Evolutionary conservation across 805 yeast species (phyloP).

Genomic region (Soucietia sequanensis): DNA sequence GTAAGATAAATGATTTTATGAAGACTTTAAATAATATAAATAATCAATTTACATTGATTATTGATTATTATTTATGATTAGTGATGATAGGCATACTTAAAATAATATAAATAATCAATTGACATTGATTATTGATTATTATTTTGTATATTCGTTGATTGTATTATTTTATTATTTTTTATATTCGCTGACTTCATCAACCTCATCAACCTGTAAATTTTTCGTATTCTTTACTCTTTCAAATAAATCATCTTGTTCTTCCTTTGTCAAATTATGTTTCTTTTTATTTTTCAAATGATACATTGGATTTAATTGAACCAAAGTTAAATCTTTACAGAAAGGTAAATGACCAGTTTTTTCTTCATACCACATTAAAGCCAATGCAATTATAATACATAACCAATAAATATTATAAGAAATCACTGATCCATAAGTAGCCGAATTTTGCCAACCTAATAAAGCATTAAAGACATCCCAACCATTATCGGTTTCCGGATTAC

Average conservation of each 20-base stretch:
- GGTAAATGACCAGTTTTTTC: constrained; percentile 81
- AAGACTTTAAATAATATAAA: no score
- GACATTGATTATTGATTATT: no score
- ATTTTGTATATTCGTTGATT: no score
- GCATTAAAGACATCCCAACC: constrained; percentile 98
- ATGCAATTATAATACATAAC: constrained; percentile 57
- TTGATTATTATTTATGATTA: no score
- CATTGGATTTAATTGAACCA: constrained; percentile 33
- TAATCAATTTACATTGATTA: no score
- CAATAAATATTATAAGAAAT: constrained; percentile 84
- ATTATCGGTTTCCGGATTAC: constrained; percentile 82
- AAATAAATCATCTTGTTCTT: constrained; percentile 55
- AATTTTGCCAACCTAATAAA: constrained; percentile 90
- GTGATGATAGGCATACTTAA: no score
- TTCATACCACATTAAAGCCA: constrained; percentile 66
- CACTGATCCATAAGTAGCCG: constrained; percentile 88
- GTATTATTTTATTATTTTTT: no score
- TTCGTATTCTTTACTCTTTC: constrained; percentile 14
- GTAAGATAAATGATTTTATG: no score
- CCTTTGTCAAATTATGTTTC: constrained; percentile 47
- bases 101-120: no score
- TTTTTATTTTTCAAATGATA: constrained; percentile 33
- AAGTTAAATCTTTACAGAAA: constrained; percentile 43
- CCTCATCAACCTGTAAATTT: not conserved
- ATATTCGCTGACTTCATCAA: no score